These are phyloP conservation scores for Brachypodium distachyon DNA, from an alignment of 202 grass and related monocot species.

Conservation along the genomic window DNA sequence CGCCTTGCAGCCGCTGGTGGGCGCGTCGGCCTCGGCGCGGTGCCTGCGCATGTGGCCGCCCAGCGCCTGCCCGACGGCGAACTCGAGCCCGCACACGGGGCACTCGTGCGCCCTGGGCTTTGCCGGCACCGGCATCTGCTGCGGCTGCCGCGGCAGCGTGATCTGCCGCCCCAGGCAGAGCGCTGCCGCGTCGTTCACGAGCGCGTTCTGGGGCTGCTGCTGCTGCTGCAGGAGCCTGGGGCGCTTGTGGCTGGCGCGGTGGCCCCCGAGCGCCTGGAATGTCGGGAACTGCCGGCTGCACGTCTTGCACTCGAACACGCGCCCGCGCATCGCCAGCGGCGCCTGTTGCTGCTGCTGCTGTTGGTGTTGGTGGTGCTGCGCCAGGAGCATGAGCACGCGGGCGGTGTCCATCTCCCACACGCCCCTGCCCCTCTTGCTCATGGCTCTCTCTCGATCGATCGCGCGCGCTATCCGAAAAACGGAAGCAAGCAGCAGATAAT, in stretches of 20 bases:
- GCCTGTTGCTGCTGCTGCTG: neutral
- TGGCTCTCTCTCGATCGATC: neutral
- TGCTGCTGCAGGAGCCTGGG: conserved; percentile 1
- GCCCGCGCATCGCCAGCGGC: neutral
- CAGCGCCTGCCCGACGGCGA: conserved; percentile 71
- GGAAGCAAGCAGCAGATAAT: too few relatives aligned
- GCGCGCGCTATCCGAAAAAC: too few relatives aligned
- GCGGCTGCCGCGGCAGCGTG: too few relatives aligned
- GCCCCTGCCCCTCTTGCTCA: conserved; percentile 37
- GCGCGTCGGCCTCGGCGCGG: conserved; percentile 35
- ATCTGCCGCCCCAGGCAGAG: conserved; percentile 15
- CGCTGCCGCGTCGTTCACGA: neutral
- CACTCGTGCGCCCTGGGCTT: conserved; percentile 65
- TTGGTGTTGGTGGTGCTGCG: conserved; percentile 28
- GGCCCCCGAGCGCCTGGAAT: conserved; percentile 79
- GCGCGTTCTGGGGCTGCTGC: neutral
- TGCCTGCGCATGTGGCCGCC: conserved; percentile 89
- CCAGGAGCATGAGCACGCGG: conserved; percentile 37
- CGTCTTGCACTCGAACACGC: conserved; percentile 88
- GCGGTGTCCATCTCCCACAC: conserved; percentile 33
- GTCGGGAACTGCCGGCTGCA: conserved; percentile 69
- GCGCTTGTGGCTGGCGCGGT: conserved; percentile 83
- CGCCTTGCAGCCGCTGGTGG: neutral
- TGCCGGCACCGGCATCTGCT: neutral
- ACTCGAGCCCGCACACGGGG: conserved; percentile 73